Conservation (phyloP, 306 rosid genomes). For the Lablab purpureus region DNA sequence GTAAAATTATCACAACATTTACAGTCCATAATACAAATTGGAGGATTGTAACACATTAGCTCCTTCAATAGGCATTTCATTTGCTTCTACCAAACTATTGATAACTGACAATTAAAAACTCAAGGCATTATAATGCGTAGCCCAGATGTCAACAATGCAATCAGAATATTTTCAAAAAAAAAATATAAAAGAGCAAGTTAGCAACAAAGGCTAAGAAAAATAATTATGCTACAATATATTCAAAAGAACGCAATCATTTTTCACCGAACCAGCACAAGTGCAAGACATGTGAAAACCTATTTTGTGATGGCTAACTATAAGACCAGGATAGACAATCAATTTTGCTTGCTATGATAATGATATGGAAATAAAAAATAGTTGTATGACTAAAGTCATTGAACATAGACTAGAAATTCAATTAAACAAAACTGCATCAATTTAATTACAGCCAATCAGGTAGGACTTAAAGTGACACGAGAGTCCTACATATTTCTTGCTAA, state of each 20-base stretch:
- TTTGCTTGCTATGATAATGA: background rate
- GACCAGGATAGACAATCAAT: background rate
- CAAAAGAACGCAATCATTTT: background rate
- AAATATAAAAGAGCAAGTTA: background rate
- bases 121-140: constrained; percentile 17
- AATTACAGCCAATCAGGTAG: background rate
- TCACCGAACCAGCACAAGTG: background rate
- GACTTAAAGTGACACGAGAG: background rate
- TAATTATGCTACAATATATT: background rate
- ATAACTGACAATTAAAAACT: constrained; percentile 27
- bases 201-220: no score
- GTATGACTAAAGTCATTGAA: background rate
- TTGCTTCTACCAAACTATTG: constrained; percentile 29
- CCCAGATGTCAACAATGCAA: background rate
- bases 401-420: no score
- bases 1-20: constrained; percentile 15
- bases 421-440: background rate
- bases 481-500: no score
- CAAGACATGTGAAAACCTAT: background rate
- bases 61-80: constrained; percentile 12
- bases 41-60: constrained; percentile 17
- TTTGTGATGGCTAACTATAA: background rate
- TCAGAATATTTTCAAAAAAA: background rate
- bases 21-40: constrained; percentile 22
- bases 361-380: background rate